Evolutionary conservation across 257 asterid species (phyloP).

Genomic region (Scutellaria galericulata): DNA sequence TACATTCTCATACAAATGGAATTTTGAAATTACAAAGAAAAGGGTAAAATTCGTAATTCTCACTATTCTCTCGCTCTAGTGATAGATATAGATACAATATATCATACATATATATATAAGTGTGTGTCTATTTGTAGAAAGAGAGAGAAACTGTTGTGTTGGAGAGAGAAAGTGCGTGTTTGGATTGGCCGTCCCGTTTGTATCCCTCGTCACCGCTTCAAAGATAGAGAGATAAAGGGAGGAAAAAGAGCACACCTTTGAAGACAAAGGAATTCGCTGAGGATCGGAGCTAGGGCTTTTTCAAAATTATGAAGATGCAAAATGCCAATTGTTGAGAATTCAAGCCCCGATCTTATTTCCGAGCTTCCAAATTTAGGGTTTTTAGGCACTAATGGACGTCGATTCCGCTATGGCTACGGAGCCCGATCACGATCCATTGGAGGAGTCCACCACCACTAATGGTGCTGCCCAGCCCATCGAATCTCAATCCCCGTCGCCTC

Average conservation of each 20-base stretch:
- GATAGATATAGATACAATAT: not conserved
- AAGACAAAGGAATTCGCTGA: slow-evolving; percentile 27
- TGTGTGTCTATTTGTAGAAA: not conserved
- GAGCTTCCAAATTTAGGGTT: slow-evolving; percentile 55
- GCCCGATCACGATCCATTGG: slow-evolving; percentile 71
- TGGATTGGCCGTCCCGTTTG: slow-evolving; percentile 54
- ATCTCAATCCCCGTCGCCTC: slow-evolving; percentile 53
- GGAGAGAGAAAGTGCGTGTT: slow-evolving; percentile 49
- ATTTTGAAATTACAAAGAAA: not conserved
- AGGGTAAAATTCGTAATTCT: not conserved
- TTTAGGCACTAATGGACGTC: slow-evolving; percentile 68
- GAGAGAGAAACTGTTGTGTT: slow-evolving; percentile 28
- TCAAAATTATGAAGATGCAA: slow-evolving; percentile 43
- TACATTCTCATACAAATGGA: not conserved
- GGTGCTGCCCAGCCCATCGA: slow-evolving; percentile 46
- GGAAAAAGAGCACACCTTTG: slow-evolving; percentile 45
- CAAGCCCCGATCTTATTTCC: slow-evolving; percentile 57
- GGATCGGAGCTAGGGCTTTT: slow-evolving; percentile 56
- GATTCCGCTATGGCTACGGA: slow-evolving; percentile 77
- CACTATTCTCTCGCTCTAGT: slow-evolving; percentile 5
- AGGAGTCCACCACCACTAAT: slow-evolving; percentile 37
- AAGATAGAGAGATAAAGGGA: slow-evolving; percentile 28
- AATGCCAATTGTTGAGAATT: slow-evolving; percentile 52
- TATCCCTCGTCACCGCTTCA: slow-evolving; percentile 44
- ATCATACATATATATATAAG: not conserved